A percentile compares a stretch with the other conserved stretches of the same genome.
Conservation (phyloP, 2,329 filamentous ascomycete species). For the Ascochyta viciae-villosae region DNA sequence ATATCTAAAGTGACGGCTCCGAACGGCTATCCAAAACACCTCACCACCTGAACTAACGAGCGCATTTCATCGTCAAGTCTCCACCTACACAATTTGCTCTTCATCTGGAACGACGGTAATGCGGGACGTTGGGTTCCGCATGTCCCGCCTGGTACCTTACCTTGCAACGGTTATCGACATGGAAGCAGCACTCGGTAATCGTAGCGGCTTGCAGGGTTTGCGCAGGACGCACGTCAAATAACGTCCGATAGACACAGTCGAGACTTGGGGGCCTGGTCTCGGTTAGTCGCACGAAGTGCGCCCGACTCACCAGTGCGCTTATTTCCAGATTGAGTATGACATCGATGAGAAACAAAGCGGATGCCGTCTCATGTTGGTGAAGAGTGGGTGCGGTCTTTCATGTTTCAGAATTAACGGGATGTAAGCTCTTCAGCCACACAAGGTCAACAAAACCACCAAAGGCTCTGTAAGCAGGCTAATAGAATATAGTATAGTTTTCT, state of each 20-base stretch:
- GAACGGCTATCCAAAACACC: not conserved
- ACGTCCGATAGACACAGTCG: conserved; percentile 1
- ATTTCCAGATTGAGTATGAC: not conserved
- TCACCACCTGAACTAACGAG: not conserved
- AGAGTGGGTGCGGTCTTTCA: not conserved
- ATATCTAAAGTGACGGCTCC: not conserved
- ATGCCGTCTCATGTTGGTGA: not conserved
- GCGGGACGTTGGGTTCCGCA: not conserved
- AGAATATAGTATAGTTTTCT: no score
- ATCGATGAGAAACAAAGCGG: not conserved
- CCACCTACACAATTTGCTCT: not conserved
- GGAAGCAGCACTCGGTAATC: not conserved
- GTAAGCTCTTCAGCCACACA: no score
- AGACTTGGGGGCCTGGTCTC: not conserved
- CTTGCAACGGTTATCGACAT: not conserved
- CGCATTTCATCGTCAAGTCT: not conserved
- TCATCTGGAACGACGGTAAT: conserved; percentile 1
- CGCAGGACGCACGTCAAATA: conserved; percentile 3
- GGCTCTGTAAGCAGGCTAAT: no score
- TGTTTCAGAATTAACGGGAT: not conserved
- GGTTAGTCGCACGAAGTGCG: not conserved
- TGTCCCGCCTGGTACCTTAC: not conserved
- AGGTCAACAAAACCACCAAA: no score
- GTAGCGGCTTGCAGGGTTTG: not conserved
- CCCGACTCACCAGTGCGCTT: not conserved